Evolutionary conservation across 345 rosid genomes (phyloP), one percentile per base, ranked within the genome.

Genomic region (Brassica incana): DNA sequence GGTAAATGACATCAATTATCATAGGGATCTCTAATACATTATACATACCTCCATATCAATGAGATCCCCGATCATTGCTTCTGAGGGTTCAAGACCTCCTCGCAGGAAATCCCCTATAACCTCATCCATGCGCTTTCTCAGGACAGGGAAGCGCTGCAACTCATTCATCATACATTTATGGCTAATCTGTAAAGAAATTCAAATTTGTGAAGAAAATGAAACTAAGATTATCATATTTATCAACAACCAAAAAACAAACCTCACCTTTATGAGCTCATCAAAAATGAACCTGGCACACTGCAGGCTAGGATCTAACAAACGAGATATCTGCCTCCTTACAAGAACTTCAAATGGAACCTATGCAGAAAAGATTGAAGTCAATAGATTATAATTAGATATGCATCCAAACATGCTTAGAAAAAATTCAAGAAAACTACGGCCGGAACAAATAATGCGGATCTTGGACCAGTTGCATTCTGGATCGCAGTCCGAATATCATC

Each of bases 281-380:
- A 86, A 80, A 48, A 90, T 85, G 81, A 88, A 88, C 77, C 87
- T 78, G 15, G 87, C 82, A 74, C 95, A 90, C 77, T 88, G 92
- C 68, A 86, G 91, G 81, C 91, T 84, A 30, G 95, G 95, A 35
- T 90, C 91, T 71, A 86, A 50, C 82, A 90, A 71, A 63, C 79
- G 90, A 78, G 87, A 84, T 54, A 90, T 89, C 82, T 89, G 91
- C 80, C 84, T 88, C 85, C 89, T 74, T 62, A 87, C 85, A 65
- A 90, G 85, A 82, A 88, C 88, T 84, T 90, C 92, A 87, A 90
- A 90, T 54, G 92, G 92, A 29, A 85, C 88, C 95, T 90, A 82
- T 50, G 71, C 61, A 76, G 67, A 29, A 32, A 8, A 60, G 8
- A 68, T 33, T 48, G 61, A 71, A 25, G 56, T 63, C 54, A 61